Evolutionary conservation across 192 early-diverging fungal species (phyloP), one percentile per base, ranked within the genome.

Genomic region (Coemansia reversa): DNA sequence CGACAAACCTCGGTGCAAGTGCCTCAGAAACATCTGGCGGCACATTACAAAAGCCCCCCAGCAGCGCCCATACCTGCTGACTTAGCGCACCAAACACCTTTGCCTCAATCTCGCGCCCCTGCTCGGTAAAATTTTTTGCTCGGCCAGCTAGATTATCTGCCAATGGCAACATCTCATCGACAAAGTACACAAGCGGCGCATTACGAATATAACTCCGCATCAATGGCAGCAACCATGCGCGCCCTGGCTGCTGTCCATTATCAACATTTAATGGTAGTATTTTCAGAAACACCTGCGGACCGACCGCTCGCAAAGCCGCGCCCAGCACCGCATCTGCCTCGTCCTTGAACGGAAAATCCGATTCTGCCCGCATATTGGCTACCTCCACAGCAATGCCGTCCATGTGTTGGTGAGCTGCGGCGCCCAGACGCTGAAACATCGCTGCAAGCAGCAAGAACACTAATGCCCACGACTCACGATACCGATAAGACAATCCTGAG

Each of bases 71-170:
- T 42, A 94, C 84, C 83, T 98, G 97, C 29, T 88, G 81, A 30
- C 83, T 85, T 27, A 98, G 82, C 3, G 95, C 95, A 56, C 91
- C 91, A 76, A 88, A 97, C 35, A 98, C 84, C 73, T 97, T 96
- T 50, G 94, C 86, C 77, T 90, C 87, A 50, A 89, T 79, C 53
- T 86, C 82, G 23, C 89, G 72, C 55, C 83, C 85, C 64, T 88
- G 65, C 20, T 73, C 60, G 19, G 75, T 65, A 63, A 85, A 91
- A 47, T 72, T 75, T 32, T 83, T 83, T 27, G 87, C 82, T 70
- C 88, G 90, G 20, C 81, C 80, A 11, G 84, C 72, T 51, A 97
- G 79, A 14, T 84, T 79, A 30, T 93, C 87, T 4, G 89, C 90
- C 22, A 98, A 68, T 3, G 94, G 94, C n/a, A 94, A 81, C 57